Evolutionary conservation across 768 basidiomycete genomes (phyloP).

Genomic region (Podaxis rugospora): DNA sequence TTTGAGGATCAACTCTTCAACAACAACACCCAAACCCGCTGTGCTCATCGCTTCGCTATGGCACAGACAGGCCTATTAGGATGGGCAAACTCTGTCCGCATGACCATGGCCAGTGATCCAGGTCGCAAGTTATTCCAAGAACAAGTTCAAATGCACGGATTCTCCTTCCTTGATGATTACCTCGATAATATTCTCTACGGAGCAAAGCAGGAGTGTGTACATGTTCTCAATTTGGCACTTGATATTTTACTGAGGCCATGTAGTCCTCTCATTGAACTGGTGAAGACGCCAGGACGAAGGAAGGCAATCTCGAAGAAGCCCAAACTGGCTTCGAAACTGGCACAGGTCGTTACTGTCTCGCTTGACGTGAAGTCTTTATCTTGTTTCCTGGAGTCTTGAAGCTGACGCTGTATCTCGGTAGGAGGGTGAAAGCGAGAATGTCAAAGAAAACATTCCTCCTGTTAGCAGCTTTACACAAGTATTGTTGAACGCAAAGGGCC

Average conservation of each 20-base stretch:
- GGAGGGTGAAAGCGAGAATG: conserved; percentile 26
- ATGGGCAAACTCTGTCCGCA: conserved; percentile 67
- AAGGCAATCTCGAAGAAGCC: conserved; percentile 50
- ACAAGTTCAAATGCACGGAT: conserved; percentile 71
- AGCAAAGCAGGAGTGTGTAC: conserved; percentile 58
- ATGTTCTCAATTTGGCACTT: not conserved
- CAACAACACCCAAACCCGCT: not conserved
- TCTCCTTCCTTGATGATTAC: conserved; percentile 77
- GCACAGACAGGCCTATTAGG: conserved; percentile 50
- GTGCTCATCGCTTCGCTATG: conserved; percentile 20
- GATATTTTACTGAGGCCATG: not conserved
- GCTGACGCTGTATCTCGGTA: not conserved
- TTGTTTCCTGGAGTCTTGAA: not conserved
- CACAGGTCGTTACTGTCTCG: conserved; percentile 32
- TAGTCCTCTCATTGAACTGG: conserved; percentile 72
- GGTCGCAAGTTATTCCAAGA: conserved; percentile 68
- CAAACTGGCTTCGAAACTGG: conserved; percentile 45
- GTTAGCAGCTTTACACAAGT: conserved; percentile 45
- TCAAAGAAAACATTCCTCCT: conserved; percentile 36
- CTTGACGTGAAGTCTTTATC: conserved; percentile 36
- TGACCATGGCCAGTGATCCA: conserved; percentile 68
- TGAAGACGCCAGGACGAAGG: conserved; percentile 81
- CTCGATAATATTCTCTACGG: conserved; percentile 67
- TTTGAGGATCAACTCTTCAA: not conserved
- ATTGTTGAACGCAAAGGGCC: conserved; percentile 28